phyloP scores from a whole-genome alignment of 2,329 filamentous ascomycete species.

The Pseudofabraea citricarpa region DNA sequence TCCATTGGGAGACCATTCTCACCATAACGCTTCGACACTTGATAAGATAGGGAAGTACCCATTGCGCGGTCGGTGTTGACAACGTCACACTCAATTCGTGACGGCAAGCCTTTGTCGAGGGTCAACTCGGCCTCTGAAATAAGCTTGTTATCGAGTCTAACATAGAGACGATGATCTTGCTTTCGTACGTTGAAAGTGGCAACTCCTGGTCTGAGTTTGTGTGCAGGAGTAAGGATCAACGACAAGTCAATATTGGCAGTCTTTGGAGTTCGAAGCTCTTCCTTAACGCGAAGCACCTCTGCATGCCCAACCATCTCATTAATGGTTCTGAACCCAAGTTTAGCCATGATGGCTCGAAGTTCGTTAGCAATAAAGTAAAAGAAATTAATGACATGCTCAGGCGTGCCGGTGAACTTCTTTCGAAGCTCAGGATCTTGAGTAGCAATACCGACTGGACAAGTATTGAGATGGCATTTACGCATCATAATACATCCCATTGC shows the following conservation, averaged over 20 bases:
- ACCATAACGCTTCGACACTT: slow-evolving; percentile 88
- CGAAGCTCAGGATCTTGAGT: slow-evolving; percentile 92
- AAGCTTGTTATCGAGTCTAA: slow-evolving; percentile 93
- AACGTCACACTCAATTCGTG: slow-evolving; percentile 90
- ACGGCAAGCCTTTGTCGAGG: slow-evolving; percentile 88
- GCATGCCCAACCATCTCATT: slow-evolving; percentile 97
- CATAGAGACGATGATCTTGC: slow-evolving; percentile 91
- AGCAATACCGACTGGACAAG: slow-evolving; percentile 87
- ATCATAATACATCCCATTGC: slow-evolving; percentile 98
- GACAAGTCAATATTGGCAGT: slow-evolving; percentile 91
- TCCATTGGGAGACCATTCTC: slow-evolving; percentile 85
- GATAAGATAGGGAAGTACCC: slow-evolving; percentile 91
- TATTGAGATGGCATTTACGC: slow-evolving; percentile 74
- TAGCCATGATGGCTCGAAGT: slow-evolving; percentile 93
- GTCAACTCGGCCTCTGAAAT: slow-evolving; percentile 94
- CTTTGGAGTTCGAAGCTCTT: slow-evolving; percentile 83
- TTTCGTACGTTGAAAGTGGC: slow-evolving; percentile 97
- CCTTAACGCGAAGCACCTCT: slow-evolving; percentile 78
- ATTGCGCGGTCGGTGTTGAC: slow-evolving; percentile 95
- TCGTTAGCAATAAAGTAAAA: slow-evolving; percentile 92
- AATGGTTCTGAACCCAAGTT: slow-evolving; percentile 87
- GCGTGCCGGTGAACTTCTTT: slow-evolving; percentile 88
- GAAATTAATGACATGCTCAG: slow-evolving; percentile 97
- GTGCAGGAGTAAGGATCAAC: slow-evolving; percentile 89
- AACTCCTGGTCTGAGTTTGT: slow-evolving; percentile 88